These are phyloP conservation scores for Suillus lakei DNA, from an alignment of 768 basidiomycete genomes.

Conservation along the genomic window DNA sequence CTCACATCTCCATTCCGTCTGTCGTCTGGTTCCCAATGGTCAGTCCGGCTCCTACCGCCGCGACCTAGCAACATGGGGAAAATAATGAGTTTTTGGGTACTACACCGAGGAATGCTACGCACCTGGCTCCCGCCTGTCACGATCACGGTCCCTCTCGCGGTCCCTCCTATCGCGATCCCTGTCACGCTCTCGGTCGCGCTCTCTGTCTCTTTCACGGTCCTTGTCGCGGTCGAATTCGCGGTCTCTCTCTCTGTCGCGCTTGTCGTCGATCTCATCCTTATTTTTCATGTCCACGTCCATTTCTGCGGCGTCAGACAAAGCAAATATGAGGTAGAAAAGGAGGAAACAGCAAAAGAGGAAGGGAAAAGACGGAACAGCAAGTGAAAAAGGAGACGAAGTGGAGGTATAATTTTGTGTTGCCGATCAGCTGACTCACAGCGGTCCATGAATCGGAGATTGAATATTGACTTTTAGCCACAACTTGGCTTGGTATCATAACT, in stretches of 20 bases:
- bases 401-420: conserved; percentile 19
- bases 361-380: conserved; percentile 9
- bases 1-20: conserved; percentile 75
- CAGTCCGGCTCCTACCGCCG: conserved; percentile 46
- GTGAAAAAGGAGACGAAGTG: conserved; percentile 13
- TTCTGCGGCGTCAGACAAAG: conserved; percentile 16
- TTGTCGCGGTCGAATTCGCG: conserved; percentile 38
- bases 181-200: conserved; percentile 47
- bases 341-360: conserved; percentile 13
- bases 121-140: conserved; percentile 64
- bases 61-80: conserved; percentile 40
- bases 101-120: conserved; percentile 17
- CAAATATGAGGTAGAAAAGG: conserved; percentile 7
- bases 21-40: conserved; percentile 88
- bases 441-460: conserved; percentile 18
- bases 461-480: conserved; percentile 3
- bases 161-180: conserved; percentile 51
- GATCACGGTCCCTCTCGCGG: conserved; percentile 49
- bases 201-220: conserved; percentile 47
- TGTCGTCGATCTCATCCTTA: conserved; percentile 76
- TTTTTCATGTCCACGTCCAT: conserved; percentile 87
- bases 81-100: conserved; percentile 11
- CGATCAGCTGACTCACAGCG: conserved; percentile 20
- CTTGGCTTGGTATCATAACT: background rate
- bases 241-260: conserved; percentile 44